phyloP scores from a whole-genome alignment of 805 yeast species.

The Saccharomycopsis sp. region DNA sequence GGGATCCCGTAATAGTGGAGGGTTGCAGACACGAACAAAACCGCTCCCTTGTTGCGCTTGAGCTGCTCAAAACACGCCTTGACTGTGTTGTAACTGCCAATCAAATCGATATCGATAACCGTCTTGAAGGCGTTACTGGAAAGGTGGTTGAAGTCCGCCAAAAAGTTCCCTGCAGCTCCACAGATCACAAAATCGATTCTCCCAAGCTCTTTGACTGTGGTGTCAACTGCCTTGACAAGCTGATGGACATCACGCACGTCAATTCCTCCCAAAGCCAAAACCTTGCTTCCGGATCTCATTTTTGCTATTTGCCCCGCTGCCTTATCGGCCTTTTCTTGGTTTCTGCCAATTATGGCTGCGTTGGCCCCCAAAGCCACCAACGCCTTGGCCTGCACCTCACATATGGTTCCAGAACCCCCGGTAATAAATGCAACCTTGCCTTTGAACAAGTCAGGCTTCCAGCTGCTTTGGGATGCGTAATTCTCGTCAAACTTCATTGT shows the following conservation, averaged over 20 bases:
- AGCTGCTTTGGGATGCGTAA: conserved; percentile 17
- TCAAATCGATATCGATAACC: conserved; percentile 77
- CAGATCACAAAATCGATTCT: conserved; percentile 81
- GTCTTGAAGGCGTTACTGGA: conserved; percentile 84
- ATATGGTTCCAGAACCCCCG: conserved; percentile 96
- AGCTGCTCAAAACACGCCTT: conserved; percentile 73
- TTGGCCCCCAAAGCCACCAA: conserved; percentile 77
- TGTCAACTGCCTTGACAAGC: conserved; percentile 55
- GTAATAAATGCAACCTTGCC: conserved; percentile 88
- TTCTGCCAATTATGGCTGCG: conserved; percentile 82
- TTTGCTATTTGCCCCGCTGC: conserved; percentile 63
- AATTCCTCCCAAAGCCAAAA: conserved; percentile 60
- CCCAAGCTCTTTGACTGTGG: conserved; percentile 64
- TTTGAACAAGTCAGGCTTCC: conserved; percentile 61
- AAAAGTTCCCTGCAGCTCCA: conserved; percentile 95
- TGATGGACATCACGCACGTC: conserved; percentile 71
- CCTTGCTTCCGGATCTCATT: conserved; percentile 55
- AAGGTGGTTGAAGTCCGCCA: conserved; percentile 70
- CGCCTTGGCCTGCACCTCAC: conserved; percentile 85
- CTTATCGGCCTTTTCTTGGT: conserved; percentile 51
- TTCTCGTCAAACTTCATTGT: conserved; percentile 15
- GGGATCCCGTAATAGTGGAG: conserved; percentile 87
- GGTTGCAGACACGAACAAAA: conserved; percentile 81
- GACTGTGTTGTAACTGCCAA: conserved; percentile 85
- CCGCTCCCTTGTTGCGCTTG: conserved; percentile 57